These are phyloP conservation scores for Kodamaea derodonti DNA, from an alignment of 1,139 yeast species.

Conservation along the genomic window DNA sequence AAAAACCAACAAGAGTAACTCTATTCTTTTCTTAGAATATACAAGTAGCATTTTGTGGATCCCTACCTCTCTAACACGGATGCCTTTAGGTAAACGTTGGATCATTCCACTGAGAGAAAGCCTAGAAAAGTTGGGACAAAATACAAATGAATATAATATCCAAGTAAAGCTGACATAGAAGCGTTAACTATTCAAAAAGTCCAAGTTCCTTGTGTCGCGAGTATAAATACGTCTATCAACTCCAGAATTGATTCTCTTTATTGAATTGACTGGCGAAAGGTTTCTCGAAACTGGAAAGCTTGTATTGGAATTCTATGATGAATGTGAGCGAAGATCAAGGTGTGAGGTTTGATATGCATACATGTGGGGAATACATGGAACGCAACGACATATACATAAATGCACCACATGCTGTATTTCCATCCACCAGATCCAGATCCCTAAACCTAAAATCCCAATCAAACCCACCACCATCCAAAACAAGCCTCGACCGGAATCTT, in stretches of 20 bases:
- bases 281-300: slow-evolving; percentile 7
- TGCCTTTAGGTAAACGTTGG: slow-evolving; percentile 9
- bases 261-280: slow-evolving; percentile 7
- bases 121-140: slow-evolving; percentile 7
- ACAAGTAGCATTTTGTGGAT: no score
- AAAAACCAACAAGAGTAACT: slow-evolving; percentile 5
- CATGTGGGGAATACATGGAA: not conserved
- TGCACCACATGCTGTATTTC: no score
- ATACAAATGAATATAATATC: not conserved
- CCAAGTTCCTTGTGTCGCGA: slow-evolving; percentile 1
- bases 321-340: no score
- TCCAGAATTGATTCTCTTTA: not conserved
- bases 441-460: not conserved
- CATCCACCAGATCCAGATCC: no score
- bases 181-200: slow-evolving; percentile 1
- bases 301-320: no score
- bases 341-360: not conserved
- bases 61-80: not conserved
- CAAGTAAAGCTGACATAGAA: not conserved
- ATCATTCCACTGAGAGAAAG: slow-evolving; percentile 14
- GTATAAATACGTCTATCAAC: not conserved
- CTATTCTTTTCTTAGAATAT: no score
- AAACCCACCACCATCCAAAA: no score
- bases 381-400: no score
- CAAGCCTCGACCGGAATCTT: no score